These are phyloP conservation scores for Lactarius akahatsu DNA, from an alignment of 768 basidiomycete species.

Conservation along the genomic window DNA sequence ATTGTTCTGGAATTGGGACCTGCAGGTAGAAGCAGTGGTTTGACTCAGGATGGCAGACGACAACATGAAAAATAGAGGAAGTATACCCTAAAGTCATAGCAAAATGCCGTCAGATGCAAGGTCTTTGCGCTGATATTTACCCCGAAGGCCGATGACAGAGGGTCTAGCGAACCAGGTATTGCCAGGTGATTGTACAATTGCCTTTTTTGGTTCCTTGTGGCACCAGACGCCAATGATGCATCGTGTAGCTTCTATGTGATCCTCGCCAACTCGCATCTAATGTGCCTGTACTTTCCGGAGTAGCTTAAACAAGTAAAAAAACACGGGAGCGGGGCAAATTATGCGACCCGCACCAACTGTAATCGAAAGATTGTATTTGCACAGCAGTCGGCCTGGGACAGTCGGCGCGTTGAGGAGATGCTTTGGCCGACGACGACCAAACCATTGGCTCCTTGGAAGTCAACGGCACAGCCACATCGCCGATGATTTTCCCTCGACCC, in stretches of 20 bases:
- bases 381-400: not conserved
- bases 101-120: not conserved
- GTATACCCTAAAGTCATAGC: not conserved
- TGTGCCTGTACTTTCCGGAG: not conserved
- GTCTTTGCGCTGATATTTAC: not conserved
- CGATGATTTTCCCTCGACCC: conserved; percentile 1
- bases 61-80: not conserved
- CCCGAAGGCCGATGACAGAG: not conserved
- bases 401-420: not conserved
- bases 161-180: not conserved
- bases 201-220: conserved; percentile 5
- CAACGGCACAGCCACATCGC: conserved; percentile 25
- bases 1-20: not conserved
- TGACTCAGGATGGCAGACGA: not conserved
- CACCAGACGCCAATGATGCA: not conserved
- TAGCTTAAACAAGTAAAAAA: conserved; percentile 14
- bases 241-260: not conserved
- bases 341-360: not conserved
- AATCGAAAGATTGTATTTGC: not conserved
- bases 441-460: not conserved
- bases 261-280: not conserved
- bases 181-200: not conserved
- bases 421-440: not conserved
- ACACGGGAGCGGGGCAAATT: not conserved
- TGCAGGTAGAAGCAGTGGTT: not conserved